These are phyloP conservation scores for Oryza meridionalis DNA, from an alignment of 176 grass and related monocot genomes.

Conservation along the genomic window DNA sequence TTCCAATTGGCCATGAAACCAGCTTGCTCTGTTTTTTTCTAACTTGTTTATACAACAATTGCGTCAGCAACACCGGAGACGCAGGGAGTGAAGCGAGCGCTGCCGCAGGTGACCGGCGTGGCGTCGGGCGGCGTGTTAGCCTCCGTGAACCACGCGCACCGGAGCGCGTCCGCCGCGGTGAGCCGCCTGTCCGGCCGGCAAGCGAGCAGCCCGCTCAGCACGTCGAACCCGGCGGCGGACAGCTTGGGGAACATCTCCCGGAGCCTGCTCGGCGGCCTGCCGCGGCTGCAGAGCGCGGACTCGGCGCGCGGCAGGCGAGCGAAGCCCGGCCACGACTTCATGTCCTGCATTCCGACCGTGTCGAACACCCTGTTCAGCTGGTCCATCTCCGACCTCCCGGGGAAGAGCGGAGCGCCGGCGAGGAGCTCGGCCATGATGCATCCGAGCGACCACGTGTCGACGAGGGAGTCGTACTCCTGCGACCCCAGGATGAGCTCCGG, in stretches of 20 bases:
- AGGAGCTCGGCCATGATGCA: conserved; percentile 59
- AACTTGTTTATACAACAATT: too few species aligned
- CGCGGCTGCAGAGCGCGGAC: conserved; percentile 5
- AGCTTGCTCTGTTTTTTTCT: too few species aligned
- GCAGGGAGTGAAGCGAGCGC: too few species aligned
- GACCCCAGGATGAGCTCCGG: conserved; percentile 48
- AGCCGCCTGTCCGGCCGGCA: too few species aligned
- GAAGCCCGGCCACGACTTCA: conserved; percentile 20
- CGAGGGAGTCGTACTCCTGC: conserved; percentile 31
- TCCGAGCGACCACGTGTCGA: conserved; percentile 52
- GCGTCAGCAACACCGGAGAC: too few species aligned
- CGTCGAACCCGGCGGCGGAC: too few species aligned
- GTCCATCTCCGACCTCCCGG: conserved; percentile 41
- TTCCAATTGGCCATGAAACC: too few species aligned
- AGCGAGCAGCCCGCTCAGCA: too few species aligned
- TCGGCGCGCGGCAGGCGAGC: conserved; percentile 18
- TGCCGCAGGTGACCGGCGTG: too few species aligned
- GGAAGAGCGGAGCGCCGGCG: conserved; percentile 31
- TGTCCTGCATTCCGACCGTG: conserved; percentile 13
- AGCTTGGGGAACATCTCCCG: conserved; percentile 37
- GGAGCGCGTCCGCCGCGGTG: too few species aligned
- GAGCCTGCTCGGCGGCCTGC: conserved; percentile 8
- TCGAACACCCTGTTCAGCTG: conserved; percentile 44
- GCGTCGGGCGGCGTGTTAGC: too few species aligned
- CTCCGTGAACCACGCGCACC: too few species aligned